Base-by-base conservation (phyloP, 148 eudicot genomes). In the Camellia japonica region DNA sequence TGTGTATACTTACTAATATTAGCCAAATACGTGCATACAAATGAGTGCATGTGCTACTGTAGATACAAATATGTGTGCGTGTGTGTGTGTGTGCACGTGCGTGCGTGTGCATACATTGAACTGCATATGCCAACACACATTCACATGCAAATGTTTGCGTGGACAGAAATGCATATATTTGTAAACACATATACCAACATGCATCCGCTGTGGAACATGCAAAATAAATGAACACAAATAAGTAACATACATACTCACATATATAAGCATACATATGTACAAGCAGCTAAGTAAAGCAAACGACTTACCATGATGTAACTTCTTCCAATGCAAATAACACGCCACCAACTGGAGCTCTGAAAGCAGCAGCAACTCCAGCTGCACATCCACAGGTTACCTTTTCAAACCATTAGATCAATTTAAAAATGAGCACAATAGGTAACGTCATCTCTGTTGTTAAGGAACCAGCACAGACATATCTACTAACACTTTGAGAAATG, bases 361-460 rank as follows among this genome's bases (percentile, higher is more conserved):
- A 96, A 77, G 99, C 99, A 86, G 99, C 99, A 82, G 99, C 98
- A 78, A 96, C 99, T 85, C 99, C 99, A 86, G 99, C 99, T 85
- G 99, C 99, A 93, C 98, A 96, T 90, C 99, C 99, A 90, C 99
- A 96, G 76, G 99, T 96, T 81, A 96, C 99, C 99, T 96, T 90
- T 90, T 85, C 86, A 82, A 89, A 84, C 88, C 51, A 89, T 83
- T 60, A 88, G 78, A 90, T 42, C 78, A 84, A 79, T 77, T 73
- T 71, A 81, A 75, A 65, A 82, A 79, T 87, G 83, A 91, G 87
- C 72, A 78, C 65, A 54, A 46, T 68, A 46, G 38, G 65, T 18
- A 66, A 78, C 76, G 38, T 30, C 38, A 30, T 30, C 38, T 30
- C 38, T 30, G 38, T 30, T 30, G 38, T 12, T 43, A 61, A 65